Evolutionary conservation across 2,329 filamentous ascomycete genomes (phyloP).

Genomic region (Aspergillus ochraceoroseus): DNA sequence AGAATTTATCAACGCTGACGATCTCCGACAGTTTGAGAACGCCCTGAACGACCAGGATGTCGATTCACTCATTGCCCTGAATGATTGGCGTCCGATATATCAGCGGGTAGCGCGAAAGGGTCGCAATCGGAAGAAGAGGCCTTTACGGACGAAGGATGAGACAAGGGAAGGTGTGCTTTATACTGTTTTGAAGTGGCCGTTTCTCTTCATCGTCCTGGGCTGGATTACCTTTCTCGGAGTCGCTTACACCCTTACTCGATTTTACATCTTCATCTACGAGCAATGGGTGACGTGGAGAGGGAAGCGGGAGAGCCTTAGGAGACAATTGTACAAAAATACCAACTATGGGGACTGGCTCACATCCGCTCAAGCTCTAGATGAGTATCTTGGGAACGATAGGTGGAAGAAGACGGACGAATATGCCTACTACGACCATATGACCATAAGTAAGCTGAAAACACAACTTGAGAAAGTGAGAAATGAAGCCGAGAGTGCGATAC

Average conservation of each 20-base stretch:
- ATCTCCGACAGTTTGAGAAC: slow-evolving; percentile 71
- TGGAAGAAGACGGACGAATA: slow-evolving; percentile 54
- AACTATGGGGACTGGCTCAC: slow-evolving; percentile 79
- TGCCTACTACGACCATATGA: slow-evolving; percentile 82
- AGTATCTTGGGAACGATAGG: slow-evolving; percentile 65
- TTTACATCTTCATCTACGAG: slow-evolving; percentile 92
- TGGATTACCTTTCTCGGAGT: slow-evolving; percentile 73
- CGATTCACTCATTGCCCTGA: slow-evolving; percentile 75
- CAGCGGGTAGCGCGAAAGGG: slow-evolving; percentile 56
- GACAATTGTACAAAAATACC: slow-evolving; percentile 64
- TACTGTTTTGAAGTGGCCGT: slow-evolving; percentile 82
- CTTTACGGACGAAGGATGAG: slow-evolving; percentile 69
- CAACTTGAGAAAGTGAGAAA: slow-evolving; percentile 56
- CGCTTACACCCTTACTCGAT: slow-evolving; percentile 71
- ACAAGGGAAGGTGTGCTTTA: slow-evolving; percentile 93
- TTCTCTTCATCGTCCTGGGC: slow-evolving; percentile 70
- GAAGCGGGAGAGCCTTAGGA: slow-evolving; percentile 64
- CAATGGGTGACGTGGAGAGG: slow-evolving; percentile 88
- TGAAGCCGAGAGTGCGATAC: slow-evolving; percentile 40
- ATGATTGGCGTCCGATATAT: slow-evolving; percentile 90
- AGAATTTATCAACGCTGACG: slow-evolving; percentile 68
- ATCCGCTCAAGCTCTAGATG: slow-evolving; percentile 73
- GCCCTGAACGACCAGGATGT: slow-evolving; percentile 79
- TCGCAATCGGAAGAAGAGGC: slow-evolving; percentile 42
- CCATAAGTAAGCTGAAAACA: slow-evolving; percentile 68